A percentile compares a stretch with the other conserved stretches of the same genome.
Conservation (phyloP, 2,329 filamentous ascomycete species). For the Penicillium decumbens region DNA sequence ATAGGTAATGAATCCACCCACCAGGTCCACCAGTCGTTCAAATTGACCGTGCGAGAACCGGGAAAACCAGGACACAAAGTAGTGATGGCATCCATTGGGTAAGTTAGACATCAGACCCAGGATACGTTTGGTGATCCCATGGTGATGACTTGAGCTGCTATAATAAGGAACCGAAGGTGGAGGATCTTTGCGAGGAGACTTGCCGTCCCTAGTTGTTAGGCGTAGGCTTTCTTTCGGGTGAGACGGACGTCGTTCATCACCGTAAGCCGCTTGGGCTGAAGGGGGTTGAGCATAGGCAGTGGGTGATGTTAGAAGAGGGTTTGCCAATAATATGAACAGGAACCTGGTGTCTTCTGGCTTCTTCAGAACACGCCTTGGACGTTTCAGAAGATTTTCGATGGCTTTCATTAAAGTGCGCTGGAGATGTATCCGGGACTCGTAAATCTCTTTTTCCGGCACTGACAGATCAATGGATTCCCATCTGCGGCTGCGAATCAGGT, state of each 20-base stretch:
- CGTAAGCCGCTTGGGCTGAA: constrained; percentile 16
- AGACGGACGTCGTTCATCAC: constrained; percentile 29
- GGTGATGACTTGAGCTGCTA: constrained; percentile 61
- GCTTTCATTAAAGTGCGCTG: constrained; percentile 70
- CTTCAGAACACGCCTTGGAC: constrained; percentile 65
- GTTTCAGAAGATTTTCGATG: constrained; percentile 72
- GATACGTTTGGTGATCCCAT: constrained; percentile 78
- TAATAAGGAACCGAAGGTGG: constrained; percentile 24
- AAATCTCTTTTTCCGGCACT: constrained; percentile 50
- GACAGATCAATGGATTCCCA: constrained; percentile 44
- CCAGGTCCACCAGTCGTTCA: constrained; percentile 67
- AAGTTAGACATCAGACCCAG: constrained; percentile 74
- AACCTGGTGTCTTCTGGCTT: constrained; percentile 70
- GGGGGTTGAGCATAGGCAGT: constrained; percentile 15
- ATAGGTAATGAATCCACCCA: constrained; percentile 75
- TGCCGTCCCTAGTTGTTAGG: constrained; percentile 16
- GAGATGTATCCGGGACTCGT: constrained; percentile 63
- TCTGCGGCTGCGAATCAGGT: constrained; percentile 19
- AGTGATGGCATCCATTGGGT: constrained; percentile 68
- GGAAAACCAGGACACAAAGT: constrained; percentile 73
- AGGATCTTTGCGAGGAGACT: constrained; percentile 16
- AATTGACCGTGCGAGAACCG: constrained; percentile 65
- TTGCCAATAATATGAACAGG: constrained; percentile 70
- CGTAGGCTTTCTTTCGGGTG: constrained; percentile 22
- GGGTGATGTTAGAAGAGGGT: constrained; percentile 65